These are phyloP conservation scores for Aspergillus proliferans DNA, from an alignment of 2,329 filamentous ascomycete genomes.

Conservation along the genomic window DNA sequence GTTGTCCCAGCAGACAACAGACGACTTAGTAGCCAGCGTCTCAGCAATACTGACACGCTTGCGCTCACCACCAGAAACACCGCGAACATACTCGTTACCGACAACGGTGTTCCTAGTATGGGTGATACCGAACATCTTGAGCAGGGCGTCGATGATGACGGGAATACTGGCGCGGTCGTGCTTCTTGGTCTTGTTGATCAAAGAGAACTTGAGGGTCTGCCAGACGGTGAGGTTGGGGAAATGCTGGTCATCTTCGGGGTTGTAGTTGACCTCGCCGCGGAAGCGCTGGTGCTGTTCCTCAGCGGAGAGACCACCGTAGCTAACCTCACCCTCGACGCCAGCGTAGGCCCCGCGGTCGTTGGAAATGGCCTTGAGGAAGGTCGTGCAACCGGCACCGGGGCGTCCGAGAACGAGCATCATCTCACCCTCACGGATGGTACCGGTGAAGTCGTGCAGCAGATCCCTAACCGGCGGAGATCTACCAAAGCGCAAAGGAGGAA, in stretches of 20 bases:
- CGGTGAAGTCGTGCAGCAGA: conserved; percentile 62
- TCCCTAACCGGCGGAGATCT: conserved; percentile 46
- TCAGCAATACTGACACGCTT: conserved; percentile 77
- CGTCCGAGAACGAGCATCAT: conserved; percentile 69
- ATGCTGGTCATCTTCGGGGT: conserved; percentile 70
- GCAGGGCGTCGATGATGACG: conserved; percentile 61
- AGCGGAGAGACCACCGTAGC: conserved; percentile 65
- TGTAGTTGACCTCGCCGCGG: conserved; percentile 71
- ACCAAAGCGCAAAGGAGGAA: conserved; percentile 46
- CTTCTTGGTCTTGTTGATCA: conserved; percentile 69
- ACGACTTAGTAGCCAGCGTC: conserved; percentile 65
- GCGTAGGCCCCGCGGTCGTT: conserved; percentile 64
- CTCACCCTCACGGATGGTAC: conserved; percentile 60
- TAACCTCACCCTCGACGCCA: conserved; percentile 61
- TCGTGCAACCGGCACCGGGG: conserved; percentile 68
- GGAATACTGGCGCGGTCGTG: conserved; percentile 58
- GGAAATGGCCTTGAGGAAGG: conserved; percentile 68
- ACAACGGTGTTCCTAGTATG: conserved; percentile 70
- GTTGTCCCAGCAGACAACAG: conserved; percentile 74
- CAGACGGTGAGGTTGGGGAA: conserved; percentile 69
- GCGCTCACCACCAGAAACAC: conserved; percentile 72
- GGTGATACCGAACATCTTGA: conserved; percentile 72
- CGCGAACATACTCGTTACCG: conserved; percentile 65
- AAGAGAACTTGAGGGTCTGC: conserved; percentile 69
- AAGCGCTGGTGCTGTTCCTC: conserved; percentile 62